These are phyloP conservation scores for Kandelia obovata DNA, from an alignment of 345 rosid species.

Conservation along the genomic window DNA sequence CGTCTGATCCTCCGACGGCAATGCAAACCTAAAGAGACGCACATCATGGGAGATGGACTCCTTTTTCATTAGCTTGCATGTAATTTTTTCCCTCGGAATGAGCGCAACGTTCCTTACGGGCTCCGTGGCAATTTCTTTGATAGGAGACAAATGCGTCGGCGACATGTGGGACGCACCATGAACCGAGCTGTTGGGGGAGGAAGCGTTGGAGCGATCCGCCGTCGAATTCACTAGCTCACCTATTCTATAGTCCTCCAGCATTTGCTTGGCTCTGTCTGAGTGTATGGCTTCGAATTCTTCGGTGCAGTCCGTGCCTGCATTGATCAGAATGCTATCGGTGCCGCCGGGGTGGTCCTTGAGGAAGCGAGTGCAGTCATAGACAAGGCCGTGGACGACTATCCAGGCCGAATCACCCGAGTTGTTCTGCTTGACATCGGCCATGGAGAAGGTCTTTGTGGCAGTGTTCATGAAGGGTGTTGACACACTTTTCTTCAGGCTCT, in stretches of 20 bases:
- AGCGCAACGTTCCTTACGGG: conserved; percentile 43
- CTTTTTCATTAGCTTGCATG: conserved; percentile 67
- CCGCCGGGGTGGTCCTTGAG: conserved; percentile 95
- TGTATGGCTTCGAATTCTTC: conserved; percentile 97
- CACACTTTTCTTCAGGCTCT: conserved; percentile 63
- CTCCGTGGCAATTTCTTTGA: conserved; percentile 44
- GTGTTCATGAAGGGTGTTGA: conserved; percentile 95
- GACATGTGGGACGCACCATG: conserved; percentile 49
- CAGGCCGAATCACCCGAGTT: conserved; percentile 73
- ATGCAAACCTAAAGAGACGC: conserved; percentile 56
- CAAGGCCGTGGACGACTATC: conserved; percentile 90
- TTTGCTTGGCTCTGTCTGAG: conserved; percentile 80
- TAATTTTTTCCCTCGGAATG: conserved; percentile 74
- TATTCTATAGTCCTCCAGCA: conserved; percentile 70
- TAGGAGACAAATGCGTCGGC: conserved; percentile 44
- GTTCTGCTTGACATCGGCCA: conserved; percentile 66
- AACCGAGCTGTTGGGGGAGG: conserved; percentile 65
- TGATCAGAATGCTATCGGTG: conserved; percentile 72
- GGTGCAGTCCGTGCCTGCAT: conserved; percentile 87
- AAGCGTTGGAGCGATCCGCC: conserved; percentile 44
- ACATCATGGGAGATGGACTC: conserved; percentile 72
- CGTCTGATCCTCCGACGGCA: conserved; percentile 65
- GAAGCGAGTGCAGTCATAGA: conserved; percentile 88
- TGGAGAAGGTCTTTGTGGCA: conserved; percentile 50
- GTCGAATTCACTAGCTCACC: conserved; percentile 59